phyloP scores from a whole-genome alignment of 2,329 filamentous ascomycete species.

The Calonectria fujianensis region DNA sequence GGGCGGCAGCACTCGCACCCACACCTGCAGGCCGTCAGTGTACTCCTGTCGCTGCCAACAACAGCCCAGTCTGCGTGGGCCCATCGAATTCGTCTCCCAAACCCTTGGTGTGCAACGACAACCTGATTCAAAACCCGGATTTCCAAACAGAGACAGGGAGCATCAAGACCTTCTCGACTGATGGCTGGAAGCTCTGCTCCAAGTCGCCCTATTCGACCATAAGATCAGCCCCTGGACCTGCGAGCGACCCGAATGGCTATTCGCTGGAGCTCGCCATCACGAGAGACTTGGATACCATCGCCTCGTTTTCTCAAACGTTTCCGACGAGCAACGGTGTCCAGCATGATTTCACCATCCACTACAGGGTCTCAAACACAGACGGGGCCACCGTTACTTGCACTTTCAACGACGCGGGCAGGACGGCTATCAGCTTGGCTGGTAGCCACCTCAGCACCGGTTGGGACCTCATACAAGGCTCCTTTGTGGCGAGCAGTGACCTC shows the following conservation, averaged over 20 bases:
- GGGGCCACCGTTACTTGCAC: not conserved
- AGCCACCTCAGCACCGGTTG: not conserved
- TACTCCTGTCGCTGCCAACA: not conserved
- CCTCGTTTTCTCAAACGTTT: not conserved
- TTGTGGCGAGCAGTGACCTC: not conserved
- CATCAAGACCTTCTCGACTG: not conserved
- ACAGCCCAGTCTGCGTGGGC: not conserved
- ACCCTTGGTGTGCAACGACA: not conserved
- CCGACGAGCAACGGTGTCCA: fast-evolving
- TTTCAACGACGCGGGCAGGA: not conserved
- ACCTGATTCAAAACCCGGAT: not conserved
- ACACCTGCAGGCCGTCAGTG: not conserved
- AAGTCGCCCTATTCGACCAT: not conserved
- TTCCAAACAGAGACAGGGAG: not conserved
- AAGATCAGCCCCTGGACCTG: not conserved
- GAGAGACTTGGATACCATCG: not conserved
- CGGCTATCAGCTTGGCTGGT: not conserved
- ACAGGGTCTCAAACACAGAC: not conserved
- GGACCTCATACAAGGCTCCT: not conserved
- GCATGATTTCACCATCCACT: not conserved
- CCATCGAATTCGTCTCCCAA: not conserved
- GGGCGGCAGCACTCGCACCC: not conserved
- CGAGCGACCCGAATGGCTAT: not conserved
- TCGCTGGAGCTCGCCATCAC: not conserved
- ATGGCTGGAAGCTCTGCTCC: not conserved